A percentile compares a stretch with the other conserved stretches of the same genome.
These are phyloP conservation scores for Penstemon newberryi DNA, from an alignment of 257 asterid genomes.

Conservation along the genomic window DNA sequence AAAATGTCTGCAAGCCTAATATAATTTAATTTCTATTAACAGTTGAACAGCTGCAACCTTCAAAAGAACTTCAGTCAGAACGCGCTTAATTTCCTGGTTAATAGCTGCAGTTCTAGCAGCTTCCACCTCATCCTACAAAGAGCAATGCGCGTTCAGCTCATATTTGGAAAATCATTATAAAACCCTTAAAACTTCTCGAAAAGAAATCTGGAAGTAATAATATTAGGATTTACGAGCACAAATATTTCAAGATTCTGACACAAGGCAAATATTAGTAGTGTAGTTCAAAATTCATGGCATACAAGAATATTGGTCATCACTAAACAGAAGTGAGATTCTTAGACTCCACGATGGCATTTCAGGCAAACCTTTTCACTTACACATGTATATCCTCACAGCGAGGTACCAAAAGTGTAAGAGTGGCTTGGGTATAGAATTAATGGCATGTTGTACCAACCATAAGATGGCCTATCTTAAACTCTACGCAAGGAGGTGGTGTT, in stretches of 20 bases:
- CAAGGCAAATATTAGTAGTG: not conserved
- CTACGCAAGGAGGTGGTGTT: not conserved
- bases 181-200: slow-evolving; percentile 10
- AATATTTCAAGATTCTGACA: slow-evolving; percentile 12
- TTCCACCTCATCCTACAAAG: slow-evolving; percentile 84
- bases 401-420: slow-evolving; percentile 16
- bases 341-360: slow-evolving; percentile 11
- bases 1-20: slow-evolving; percentile 27
- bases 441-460: slow-evolving; percentile 2
- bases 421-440: slow-evolving; percentile 1
- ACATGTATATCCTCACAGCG: not conserved
- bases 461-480: not conserved
- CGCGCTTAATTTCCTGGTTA: slow-evolving; percentile 91
- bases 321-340: slow-evolving; percentile 1
- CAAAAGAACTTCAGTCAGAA: slow-evolving; percentile 90
- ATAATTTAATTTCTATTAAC: slow-evolving; percentile 23
- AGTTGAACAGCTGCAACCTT: slow-evolving; percentile 64
- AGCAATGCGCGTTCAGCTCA: slow-evolving; percentile 32
- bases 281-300: not conserved
- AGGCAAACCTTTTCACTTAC: slow-evolving; percentile 1
- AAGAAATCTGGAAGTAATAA: not conserved
- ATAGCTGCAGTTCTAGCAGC: slow-evolving; percentile 86
- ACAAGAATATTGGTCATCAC: not conserved
- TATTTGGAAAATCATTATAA: not conserved
- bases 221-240: slow-evolving; percentile 5